Evolutionary conservation across 2,329 filamentous ascomycete species (phyloP), one percentile per base, ranked within the genome.

Genomic region (Orbilia brochopaga): DNA sequence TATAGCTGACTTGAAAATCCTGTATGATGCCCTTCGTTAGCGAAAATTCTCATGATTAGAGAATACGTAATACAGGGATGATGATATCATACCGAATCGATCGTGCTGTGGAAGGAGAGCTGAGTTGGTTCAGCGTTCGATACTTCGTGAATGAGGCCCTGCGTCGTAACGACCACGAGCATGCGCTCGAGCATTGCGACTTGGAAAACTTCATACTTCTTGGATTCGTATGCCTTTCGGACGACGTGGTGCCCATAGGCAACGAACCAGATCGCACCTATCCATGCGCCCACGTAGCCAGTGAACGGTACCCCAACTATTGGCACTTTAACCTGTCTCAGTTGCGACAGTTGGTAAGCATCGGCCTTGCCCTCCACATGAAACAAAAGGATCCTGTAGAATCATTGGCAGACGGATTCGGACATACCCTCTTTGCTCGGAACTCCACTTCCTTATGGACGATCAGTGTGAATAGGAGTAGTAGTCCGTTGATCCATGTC

Each of bases 1-100:
- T 73, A 32, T 73, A 73, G 13, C 35, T 48, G 37, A 73, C 63
- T 59, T 73, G 69, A 42, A 73, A 73, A 27, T 73, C 69, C 69
- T 73, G 44, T 11, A 11, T 17, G 11, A 48, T 19, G 21, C n/a
- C n/a, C n/a, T n/a, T n/a, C n/a, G n/a, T n/a, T n/a, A n/a, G n/a
- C n/a, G n/a, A n/a, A n/a, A n/a, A n/a, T n/a, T n/a, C n/a, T n/a
- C n/a, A n/a, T n/a, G n/a, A n/a, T n/a, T n/a, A n/a, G n/a, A n/a
- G n/a, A n/a, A n/a, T n/a, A n/a, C n/a, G n/a, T 10, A 59, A 13
- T 7, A 42, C 27, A 4, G 32, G 15, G 40, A 51, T 4, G 27
- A 44, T 48, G 23, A 15, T 17, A 15, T 27, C 24, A 21, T 67
- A 73, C 69, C 2, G 54, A 60, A 40, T 65, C 69, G n/a, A 67